Evolutionary conservation across 768 basidiomycete species (phyloP).

Genomic region (Macrocybe gigantea): DNA sequence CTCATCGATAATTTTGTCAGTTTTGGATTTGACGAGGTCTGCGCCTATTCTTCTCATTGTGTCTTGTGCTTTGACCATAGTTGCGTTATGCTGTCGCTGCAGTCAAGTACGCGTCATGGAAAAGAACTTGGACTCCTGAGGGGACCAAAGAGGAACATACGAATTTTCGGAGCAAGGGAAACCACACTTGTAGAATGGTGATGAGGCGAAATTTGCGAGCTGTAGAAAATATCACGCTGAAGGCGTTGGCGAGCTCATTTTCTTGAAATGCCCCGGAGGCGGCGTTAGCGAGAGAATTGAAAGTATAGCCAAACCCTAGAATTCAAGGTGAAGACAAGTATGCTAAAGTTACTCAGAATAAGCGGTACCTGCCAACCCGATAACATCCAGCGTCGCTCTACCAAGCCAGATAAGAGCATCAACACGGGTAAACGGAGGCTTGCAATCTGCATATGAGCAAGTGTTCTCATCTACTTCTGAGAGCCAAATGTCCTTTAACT

Average conservation of each 20-base stretch:
- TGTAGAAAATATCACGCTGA: constrained; percentile 46
- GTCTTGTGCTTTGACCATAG: constrained; percentile 34
- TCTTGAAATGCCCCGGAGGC: constrained; percentile 19
- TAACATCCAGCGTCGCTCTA: constrained; percentile 59
- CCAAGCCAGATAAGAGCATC: constrained; percentile 53
- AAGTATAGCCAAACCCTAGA: constrained; percentile 54
- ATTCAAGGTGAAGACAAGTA: not conserved
- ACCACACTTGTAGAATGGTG: constrained; percentile 52
- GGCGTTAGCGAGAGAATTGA: constrained; percentile 39
- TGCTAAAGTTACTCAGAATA: not conserved
- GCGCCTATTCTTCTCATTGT: constrained; percentile 51
- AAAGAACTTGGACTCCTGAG: not conserved
- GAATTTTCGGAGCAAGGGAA: constrained; percentile 47
- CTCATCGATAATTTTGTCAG: constrained; percentile 27
- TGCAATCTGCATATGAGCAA: constrained; percentile 12
- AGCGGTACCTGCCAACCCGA: constrained; percentile 52
- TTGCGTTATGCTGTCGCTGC: constrained; percentile 41
- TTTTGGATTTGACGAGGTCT: constrained; percentile 46
- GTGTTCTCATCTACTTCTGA: too few species aligned
- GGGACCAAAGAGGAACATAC: constrained; percentile 28
- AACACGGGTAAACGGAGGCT: constrained; percentile 20
- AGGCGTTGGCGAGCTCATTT: constrained; percentile 52
- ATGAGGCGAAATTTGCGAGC: constrained; percentile 46
- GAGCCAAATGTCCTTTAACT: constrained; percentile 15
- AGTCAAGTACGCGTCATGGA: not conserved